Base-by-base conservation (phyloP, 345 rosid genomes). In the Draba incana region DNA sequence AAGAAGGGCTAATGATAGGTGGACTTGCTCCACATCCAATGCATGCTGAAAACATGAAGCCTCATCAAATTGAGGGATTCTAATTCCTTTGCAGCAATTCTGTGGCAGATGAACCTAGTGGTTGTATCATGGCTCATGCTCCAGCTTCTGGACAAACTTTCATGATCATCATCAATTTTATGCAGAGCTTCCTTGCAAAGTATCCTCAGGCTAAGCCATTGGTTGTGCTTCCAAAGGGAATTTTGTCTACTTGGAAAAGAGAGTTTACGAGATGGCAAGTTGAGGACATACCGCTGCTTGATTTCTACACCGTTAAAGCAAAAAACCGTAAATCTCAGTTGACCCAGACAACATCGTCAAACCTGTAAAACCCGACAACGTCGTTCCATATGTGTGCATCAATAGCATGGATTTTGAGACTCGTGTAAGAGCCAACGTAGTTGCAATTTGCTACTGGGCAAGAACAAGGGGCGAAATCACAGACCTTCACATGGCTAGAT, bases 141-240 rank as follows among this genome's bases (percentile, higher is more conserved):
- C 99, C 99, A 42, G 99, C 98, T 35, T 94, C 99, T 7, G 99
- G 99, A 24, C 89, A 94, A 79, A 91, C 99, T 16, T 94, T 94
- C 70, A 91, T 94, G 96, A 86, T 94, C 12, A 91, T n/a, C n/a
- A n/a, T 94, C 50, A 89, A 98, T 74, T 94, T 94, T 64, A 82
- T 94, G 86, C 99, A 89, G 67, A 91, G 95, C 72, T 94, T 94
- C 68, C 84, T 94, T 38, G 97, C n/a, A n/a, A n/a, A n/a, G n/a
- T n/a, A n/a, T n/a, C n/a, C n/a, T n/a, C n/a, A n/a, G n/a, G n/a
- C 92, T 23, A 89, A 83, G 68, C 92, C 97, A n/a, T 71, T 94
- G 43, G 95, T 89, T 42, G 85, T 94, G 64, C 96, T 94, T 58
- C 98, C 99, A 0, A 94, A 91, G 73, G 96, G 98, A 48, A 91